Percentiles rank a stretch among this genome's conserved stretches.
Evolutionary conservation across 164 flowering plant genomes (phyloP).

Genomic region (Malania oleifera): DNA sequence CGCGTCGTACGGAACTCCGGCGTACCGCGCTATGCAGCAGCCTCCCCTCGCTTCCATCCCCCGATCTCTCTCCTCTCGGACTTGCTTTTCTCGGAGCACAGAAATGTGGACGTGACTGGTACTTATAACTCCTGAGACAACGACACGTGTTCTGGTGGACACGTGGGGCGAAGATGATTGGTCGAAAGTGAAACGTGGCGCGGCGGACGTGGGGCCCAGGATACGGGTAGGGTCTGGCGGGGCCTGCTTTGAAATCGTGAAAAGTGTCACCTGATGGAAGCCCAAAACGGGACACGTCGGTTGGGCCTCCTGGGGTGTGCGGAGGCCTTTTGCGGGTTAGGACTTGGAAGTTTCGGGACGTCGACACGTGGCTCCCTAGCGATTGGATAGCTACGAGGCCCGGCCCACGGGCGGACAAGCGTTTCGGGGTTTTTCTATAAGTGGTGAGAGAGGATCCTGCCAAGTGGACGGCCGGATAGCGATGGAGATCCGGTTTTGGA

Average conservation of each 20-base stretch:
- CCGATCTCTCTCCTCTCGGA: slow-evolving; percentile 1
- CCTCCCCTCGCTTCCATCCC: slow-evolving; percentile 65
- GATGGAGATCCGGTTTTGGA: slow-evolving; percentile 14
- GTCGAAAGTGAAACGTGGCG: slow-evolving; percentile 38
- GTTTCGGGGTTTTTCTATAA: slow-evolving; percentile 15
- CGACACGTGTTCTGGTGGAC: slow-evolving; percentile 25
- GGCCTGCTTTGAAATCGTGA: slow-evolving; percentile 18
- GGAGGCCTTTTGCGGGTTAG: not conserved
- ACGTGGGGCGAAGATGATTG: no score
- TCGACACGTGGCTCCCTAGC: slow-evolving; percentile 31
- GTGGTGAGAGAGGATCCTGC: slow-evolving; percentile 1
- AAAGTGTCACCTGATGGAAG: slow-evolving; percentile 15
- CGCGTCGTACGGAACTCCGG: slow-evolving; percentile 30
- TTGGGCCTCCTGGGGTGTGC: slow-evolving; percentile 9
- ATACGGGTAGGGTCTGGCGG: slow-evolving; percentile 21
- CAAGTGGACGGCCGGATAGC: slow-evolving; percentile 30
- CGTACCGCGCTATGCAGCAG: slow-evolving; percentile 67
- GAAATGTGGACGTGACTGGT: not conserved
- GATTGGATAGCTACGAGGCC: slow-evolving; percentile 10
- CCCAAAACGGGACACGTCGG: slow-evolving; percentile 26
- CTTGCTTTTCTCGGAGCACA: not conserved
- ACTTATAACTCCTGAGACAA: slow-evolving; percentile 11
- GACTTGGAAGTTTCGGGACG: slow-evolving; percentile 27
- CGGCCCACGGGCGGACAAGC: slow-evolving; percentile 14
- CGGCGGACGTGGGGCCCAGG: slow-evolving; percentile 20